phyloP scores from a whole-genome alignment of 2,329 filamentous ascomycete species.

The Penicillium sp. region DNA sequence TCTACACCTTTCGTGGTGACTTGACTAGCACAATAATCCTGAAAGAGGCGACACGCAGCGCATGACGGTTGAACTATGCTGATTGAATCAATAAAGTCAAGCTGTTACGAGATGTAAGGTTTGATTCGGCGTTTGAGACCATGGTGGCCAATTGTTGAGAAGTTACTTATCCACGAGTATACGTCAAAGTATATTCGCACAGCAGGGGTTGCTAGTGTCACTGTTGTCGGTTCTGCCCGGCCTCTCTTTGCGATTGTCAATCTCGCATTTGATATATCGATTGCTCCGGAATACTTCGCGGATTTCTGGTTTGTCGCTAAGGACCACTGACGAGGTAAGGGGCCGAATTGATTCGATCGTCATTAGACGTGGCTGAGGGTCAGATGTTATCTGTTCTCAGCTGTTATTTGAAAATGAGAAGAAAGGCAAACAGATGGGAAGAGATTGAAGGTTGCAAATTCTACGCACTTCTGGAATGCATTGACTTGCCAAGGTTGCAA shows the following conservation, averaged over 20 bases:
- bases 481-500: neutral
- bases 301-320: neutral
- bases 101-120: neutral
- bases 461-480: neutral
- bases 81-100: neutral
- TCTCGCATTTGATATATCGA: slow-evolving; percentile 5
- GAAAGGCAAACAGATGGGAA: slow-evolving; percentile 9
- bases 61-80: neutral
- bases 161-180: neutral
- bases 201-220: slow-evolving; percentile 15
- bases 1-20: neutral
- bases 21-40: neutral
- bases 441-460: slow-evolving; percentile 9
- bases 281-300: neutral
- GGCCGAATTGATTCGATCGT: neutral
- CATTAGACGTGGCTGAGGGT: neutral
- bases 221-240: slow-evolving; percentile 7
- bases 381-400: slow-evolving; percentile 15
- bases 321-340: neutral
- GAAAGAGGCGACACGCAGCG: neutral
- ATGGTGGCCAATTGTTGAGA: neutral
- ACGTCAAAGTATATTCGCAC: slow-evolving; percentile 13
- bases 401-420: slow-evolving; percentile 9
- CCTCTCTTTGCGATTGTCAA: slow-evolving; percentile 2
- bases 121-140: neutral